phyloP scores from a whole-genome alignment of 225 moss, liverwort and hornwort species.

The Sphagnum contortum region DNA sequence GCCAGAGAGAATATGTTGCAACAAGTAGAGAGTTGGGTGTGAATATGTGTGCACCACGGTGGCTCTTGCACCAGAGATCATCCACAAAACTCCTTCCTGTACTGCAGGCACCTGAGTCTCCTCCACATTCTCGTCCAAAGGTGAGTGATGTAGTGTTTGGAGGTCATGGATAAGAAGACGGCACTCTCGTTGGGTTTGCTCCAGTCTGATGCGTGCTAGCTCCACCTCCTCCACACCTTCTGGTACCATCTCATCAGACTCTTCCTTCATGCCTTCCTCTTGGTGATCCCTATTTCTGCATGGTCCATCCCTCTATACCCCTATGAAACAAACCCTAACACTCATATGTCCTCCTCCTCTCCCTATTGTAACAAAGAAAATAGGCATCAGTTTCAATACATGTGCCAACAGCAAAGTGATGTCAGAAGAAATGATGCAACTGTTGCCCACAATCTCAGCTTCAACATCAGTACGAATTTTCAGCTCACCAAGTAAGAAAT shows the following conservation, averaged over 20 bases:
- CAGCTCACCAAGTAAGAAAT: not conserved
- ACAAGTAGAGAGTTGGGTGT: too few species aligned
- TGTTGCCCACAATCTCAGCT: too few species aligned
- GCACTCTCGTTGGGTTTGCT: conserved; percentile 81
- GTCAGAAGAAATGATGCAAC: too few species aligned
- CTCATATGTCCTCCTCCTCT: too few species aligned
- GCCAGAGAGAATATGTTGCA: too few species aligned
- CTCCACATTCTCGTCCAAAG: conserved; percentile 18
- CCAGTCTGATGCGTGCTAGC: conserved; percentile 79
- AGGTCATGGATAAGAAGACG: conserved; percentile 63
- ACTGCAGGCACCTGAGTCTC: conserved; percentile 18
- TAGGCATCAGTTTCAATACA: too few species aligned
- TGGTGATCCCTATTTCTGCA: conserved; percentile 52
- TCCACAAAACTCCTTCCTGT: conserved; percentile 37
- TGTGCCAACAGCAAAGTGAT: too few species aligned
- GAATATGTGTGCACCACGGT: too few species aligned
- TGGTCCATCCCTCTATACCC: conserved; percentile 13
- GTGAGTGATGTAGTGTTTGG: conserved; percentile 28
- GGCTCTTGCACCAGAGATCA: conserved; percentile 14
- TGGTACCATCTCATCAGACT: conserved; percentile 94
- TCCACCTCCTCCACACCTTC: conserved; percentile 98
- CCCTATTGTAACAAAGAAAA: too few species aligned
- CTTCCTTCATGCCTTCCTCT: conserved; percentile 85
- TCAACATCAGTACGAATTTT: too few species aligned
- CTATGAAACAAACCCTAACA: too few species aligned